Evolutionary conservation across 106 monocot genomes (phyloP).

Genomic region (Allium sativum): DNA sequence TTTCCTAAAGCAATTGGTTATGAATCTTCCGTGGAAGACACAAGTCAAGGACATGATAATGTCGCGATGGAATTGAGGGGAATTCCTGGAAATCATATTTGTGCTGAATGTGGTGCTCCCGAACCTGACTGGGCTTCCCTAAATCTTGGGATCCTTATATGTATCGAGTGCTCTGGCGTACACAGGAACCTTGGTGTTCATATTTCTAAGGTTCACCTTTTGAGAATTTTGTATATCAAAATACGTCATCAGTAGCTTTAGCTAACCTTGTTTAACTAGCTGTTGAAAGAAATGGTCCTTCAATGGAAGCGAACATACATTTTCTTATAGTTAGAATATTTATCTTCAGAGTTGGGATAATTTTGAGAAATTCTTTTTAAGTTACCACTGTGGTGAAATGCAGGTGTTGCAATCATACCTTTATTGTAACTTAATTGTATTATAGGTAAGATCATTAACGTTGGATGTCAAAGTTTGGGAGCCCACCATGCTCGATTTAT

Average conservation of each 20-base stretch:
- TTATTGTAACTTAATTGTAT: neutral
- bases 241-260: neutral
- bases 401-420: too few species aligned
- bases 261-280: neutral
- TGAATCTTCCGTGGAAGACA: slow-evolving; percentile 31
- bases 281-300: neutral
- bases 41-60: slow-evolving; percentile 18
- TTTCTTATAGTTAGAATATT: too few species aligned
- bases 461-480: slow-evolving; percentile 97
- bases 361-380: too few species aligned
- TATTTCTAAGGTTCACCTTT: slow-evolving; percentile 76
- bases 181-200: slow-evolving; percentile 99
- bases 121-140: slow-evolving; percentile 98
- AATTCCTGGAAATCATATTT: slow-evolving; percentile 85
- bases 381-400: too few species aligned
- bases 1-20: slow-evolving; percentile 2
- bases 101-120: slow-evolving; percentile 83
- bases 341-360: too few species aligned
- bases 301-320: neutral
- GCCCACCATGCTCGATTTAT: slow-evolving; percentile 69
- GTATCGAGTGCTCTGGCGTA: slow-evolving; percentile 94
- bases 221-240: neutral
- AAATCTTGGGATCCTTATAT: slow-evolving; percentile 87
- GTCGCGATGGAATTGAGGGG: slow-evolving; percentile 39
- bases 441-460: slow-evolving; percentile 79